Base-by-base conservation (phyloP, 176 grass and related monocot species). In the Ensete ventricosum region DNA sequence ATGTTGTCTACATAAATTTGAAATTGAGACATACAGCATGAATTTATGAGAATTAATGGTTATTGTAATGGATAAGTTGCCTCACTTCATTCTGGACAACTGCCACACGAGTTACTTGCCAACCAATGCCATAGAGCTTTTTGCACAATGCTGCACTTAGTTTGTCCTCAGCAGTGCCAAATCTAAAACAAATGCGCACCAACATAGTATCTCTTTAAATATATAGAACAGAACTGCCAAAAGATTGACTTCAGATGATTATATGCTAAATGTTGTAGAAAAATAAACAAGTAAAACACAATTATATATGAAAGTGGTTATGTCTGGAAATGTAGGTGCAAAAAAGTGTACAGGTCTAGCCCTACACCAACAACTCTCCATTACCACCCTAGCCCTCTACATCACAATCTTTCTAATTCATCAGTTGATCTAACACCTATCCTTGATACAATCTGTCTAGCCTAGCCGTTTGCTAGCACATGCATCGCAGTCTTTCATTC, bases 81-180 rank as follows among this genome's bases (percentile, higher is more conserved):
- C 81, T 83, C 89, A 99, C 95, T 83, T 99, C 90, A 11, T 91
- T 99, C 66, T 25, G 83, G 81, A 94, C 88, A 82, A 94, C 82
- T 16, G 77, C 81, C 48, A 91, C 65, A 78, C 83, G 95, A 71
- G 90, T 85, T 87, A 91, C 84, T 83, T 71, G 83, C 95, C 95
- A 99, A 59, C 95, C 95, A 70, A 99, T 91, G 77, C 81, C 75
- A 87, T 85, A 82, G 78, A 99, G 84, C 77, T 99, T 99, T 85
- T 89, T 91, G 82, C 90, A 99, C 73, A 99, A 89, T 34, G 77
- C 81, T 78, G 74, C 54, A 77, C 82, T 76, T 51, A 99, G 62
- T 71, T 94, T 93, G 75, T 99, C 86, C 70, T 91, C 86, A 74
- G 78, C 76, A 69, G 80, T 84, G 69, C 88, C 88, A 87, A 94